These are phyloP conservation scores for Neurospora sp. DNA, from an alignment of 2,329 filamentous ascomycete genomes.

Conservation along the genomic window DNA sequence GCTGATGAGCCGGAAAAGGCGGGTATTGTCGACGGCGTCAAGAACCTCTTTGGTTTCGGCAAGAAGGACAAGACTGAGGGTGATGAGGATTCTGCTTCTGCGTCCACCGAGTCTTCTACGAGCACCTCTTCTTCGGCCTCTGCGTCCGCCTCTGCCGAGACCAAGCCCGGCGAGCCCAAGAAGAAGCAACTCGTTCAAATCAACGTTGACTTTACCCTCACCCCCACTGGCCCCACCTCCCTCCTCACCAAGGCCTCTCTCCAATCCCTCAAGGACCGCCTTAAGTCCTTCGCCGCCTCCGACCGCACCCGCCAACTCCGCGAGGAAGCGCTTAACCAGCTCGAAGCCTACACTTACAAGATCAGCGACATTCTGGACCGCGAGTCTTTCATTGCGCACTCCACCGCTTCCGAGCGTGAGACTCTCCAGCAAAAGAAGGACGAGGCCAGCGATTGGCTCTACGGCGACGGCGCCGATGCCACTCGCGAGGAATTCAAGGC, in stretches of 20 bases:
- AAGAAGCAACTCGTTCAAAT: constrained; percentile 50
- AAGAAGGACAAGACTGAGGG: constrained; percentile 67
- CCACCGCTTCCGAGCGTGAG: constrained; percentile 58
- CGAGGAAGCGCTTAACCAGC: constrained; percentile 81
- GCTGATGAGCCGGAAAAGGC: constrained; percentile 64
- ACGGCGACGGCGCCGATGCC: constrained; percentile 73
- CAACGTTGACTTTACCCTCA: constrained; percentile 38
- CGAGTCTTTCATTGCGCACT: constrained; percentile 61
- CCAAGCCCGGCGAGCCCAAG: constrained; percentile 41
- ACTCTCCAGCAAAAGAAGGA: constrained; percentile 59
- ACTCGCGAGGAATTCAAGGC: constrained; percentile 63
- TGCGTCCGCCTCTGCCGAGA: constrained; percentile 39
- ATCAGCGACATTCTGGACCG: constrained; percentile 74
- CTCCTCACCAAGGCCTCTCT: constrained; percentile 42
- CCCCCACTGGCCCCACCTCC: constrained; percentile 39
- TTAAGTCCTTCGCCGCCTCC: constrained; percentile 77
- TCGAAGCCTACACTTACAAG: constrained; percentile 91
- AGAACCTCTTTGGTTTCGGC: constrained; percentile 91
- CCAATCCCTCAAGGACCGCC: constrained; percentile 52
- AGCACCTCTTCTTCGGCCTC: constrained; percentile 31
- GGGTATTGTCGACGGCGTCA: constrained; percentile 83
- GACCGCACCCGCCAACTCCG: constrained; percentile 67
- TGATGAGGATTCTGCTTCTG: constrained; percentile 32
- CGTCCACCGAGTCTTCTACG: constrained; percentile 30
- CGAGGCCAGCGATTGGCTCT: constrained; percentile 79